phyloP scores from a whole-genome alignment of 306 rosid genomes.

The Fragaria iinumae region DNA sequence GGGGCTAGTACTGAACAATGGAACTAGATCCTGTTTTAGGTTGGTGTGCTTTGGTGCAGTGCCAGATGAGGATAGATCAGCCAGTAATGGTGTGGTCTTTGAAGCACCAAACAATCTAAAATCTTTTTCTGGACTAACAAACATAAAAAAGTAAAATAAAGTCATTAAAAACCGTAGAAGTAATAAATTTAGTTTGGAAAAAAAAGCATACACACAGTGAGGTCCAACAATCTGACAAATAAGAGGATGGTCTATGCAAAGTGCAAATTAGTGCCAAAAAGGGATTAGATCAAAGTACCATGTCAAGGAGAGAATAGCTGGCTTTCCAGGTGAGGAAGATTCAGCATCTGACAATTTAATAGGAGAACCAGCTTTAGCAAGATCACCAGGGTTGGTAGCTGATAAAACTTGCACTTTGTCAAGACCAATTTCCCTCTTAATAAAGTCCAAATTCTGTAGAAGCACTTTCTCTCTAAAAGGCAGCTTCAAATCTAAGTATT shows the following conservation, averaged over 20 bases:
- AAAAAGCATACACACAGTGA: not conserved
- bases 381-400: constrained; percentile 51
- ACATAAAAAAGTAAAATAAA: not conserved
- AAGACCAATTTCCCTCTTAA: constrained; percentile 71
- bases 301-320: constrained; percentile 57
- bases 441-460: constrained; percentile 65
- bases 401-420: constrained; percentile 66
- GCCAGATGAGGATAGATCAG: not conserved
- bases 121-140: not conserved
- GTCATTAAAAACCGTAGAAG: not conserved
- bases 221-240: not conserved
- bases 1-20: too few species aligned
- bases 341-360: constrained; percentile 49
- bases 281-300: not conserved
- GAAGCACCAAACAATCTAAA: not conserved
- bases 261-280: not conserved
- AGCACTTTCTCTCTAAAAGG: constrained; percentile 87
- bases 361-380: constrained; percentile 62
- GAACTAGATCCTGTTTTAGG: too few species aligned
- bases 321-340: constrained; percentile 90
- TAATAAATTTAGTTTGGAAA: not conserved
- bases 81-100: not conserved
- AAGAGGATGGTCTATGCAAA: not conserved
- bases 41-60: not conserved
- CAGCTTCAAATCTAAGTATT: constrained; percentile 71